Evolutionary conservation across 805 yeast genomes (phyloP), one percentile per base, ranked within the genome.

Genomic region (Pichia rugopelliculosa): DNA sequence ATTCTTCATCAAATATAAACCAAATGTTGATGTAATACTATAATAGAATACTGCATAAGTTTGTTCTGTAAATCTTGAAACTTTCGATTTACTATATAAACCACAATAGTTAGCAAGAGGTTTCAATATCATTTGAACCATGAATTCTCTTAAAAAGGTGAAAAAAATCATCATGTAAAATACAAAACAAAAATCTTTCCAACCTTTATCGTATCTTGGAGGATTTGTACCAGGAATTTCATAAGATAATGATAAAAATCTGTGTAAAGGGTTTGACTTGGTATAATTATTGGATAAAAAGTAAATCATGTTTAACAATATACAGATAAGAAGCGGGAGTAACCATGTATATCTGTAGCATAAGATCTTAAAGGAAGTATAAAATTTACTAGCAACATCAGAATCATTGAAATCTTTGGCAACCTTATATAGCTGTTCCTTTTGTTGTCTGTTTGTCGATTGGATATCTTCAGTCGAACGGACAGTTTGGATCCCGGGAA

Each of bases 51-150:
- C 74, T 2, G 91, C 77, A 62, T 91, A 93, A 8, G 89, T 75
- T 70, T 93, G 99, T 66, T 93, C 99, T 82, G 87, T 80, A 67
- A 91, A 89, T 64, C 99, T 77, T 52, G 76, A 78, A 39, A 79
- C 64, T 65, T 87, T 90, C 20, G 72, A 72, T 50, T 72, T 75
- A 46, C 68, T 68, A 36, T 55, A 70, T 36, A 87, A 59, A 1
- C 87, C 87, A 39, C 64, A 70, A 33, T 50, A 47, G 10, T 27
- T 36, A 2, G 96, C 91, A 33, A 87, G 52, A 8, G 98, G 98
- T 56, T 73, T 74, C 50, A 93, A 76, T 1, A 88, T 58, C 30
- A 77, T 71, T 63, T 89, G 90, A 98, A 93, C 89, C 54, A 80
- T 60, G 61, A 93, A 91, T 66, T 93, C 99, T 59, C 99, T 79